Evolutionary conservation across 805 yeast genomes (phyloP), one percentile per base, ranked within the genome.

Genomic region (Candida ovalis): DNA sequence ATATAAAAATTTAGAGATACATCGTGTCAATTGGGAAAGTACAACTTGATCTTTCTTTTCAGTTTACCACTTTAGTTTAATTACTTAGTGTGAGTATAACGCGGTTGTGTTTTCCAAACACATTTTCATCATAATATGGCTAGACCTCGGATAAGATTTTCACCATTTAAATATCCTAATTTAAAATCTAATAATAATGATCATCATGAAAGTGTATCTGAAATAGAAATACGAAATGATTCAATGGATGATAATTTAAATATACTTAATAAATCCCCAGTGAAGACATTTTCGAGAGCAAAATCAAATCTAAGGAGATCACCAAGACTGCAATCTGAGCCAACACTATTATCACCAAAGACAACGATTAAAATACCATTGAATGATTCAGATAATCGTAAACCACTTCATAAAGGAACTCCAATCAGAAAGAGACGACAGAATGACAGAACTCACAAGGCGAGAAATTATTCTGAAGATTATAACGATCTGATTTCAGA

Each of bases 101-200:
- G n/a, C n/a, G n/a, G n/a, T n/a, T 25, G 28, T 10, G 10, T 25
- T 10, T 25, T 25, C 10, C 28, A 30, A 30, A 15, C 17, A 12
- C 35, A 15, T 9, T 15, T 9, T 30, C 12, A 4, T n/a, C 3
- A 3, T 5, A 24, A n/a, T 13, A 55, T 56, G 59, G 55, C 49
- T 30, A 47, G 59, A 44, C 59, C 52, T 18, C 52, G 54, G 19
- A 56, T 56, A 40, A 55, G 52, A 45, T 56, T 56, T 36, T 56
- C 59, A 24, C 59, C 59, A 17, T 56, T 53, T 45, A 49, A 48
- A 39, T 52, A 51, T 30, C 58, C 58, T 23, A 50, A 22, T 25
- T n/a, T 46, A 38, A 47, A 49, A 38, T 10, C 44, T 2, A 46
- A 36, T 18, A 25, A 18, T 10, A 30, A 5, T 3, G 32, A 12